These are phyloP conservation scores for Apiospora arundinis DNA, from an alignment of 2,329 filamentous ascomycete genomes.

Conservation along the genomic window DNA sequence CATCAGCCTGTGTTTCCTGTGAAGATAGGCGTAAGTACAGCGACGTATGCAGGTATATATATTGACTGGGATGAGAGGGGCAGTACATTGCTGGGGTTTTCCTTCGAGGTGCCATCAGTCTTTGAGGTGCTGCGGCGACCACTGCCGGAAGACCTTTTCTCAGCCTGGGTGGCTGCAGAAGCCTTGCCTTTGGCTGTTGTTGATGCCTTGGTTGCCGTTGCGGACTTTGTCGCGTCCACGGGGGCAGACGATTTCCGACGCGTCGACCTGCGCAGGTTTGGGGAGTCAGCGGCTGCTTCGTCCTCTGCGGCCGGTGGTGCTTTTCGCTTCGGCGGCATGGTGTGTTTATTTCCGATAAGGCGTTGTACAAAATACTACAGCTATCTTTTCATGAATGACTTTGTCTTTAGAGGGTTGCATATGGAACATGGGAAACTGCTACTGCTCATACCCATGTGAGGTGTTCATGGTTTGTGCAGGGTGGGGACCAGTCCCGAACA, in stretches of 20 bases:
- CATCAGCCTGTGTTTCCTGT: not conserved
- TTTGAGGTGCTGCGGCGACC: not conserved
- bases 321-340: slow-evolving; percentile 33
- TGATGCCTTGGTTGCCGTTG: slow-evolving; percentile 18
- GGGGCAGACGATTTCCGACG: slow-evolving; percentile 29
- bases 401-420: not conserved
- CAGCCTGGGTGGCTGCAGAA: not conserved
- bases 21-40: not conserved
- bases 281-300: not conserved
- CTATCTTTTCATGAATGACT: not conserved
- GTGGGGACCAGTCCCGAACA: not conserved
- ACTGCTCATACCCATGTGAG: not conserved
- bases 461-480: not conserved
- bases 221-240: slow-evolving; percentile 19
- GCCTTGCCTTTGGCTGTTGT: not conserved
- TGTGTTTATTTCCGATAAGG: not conserved
- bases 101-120: not conserved
- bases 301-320: slow-evolving; percentile 27
- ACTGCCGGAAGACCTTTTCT: not conserved
- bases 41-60: not conserved
- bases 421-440: not conserved
- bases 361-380: no score
- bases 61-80: not conserved
- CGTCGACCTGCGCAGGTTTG: slow-evolving; percentile 32
- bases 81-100: slow-evolving; percentile 3